These are phyloP conservation scores for Akanthomyces dipterigenus DNA, from an alignment of 2,329 filamentous ascomycete genomes.

Conservation along the genomic window DNA sequence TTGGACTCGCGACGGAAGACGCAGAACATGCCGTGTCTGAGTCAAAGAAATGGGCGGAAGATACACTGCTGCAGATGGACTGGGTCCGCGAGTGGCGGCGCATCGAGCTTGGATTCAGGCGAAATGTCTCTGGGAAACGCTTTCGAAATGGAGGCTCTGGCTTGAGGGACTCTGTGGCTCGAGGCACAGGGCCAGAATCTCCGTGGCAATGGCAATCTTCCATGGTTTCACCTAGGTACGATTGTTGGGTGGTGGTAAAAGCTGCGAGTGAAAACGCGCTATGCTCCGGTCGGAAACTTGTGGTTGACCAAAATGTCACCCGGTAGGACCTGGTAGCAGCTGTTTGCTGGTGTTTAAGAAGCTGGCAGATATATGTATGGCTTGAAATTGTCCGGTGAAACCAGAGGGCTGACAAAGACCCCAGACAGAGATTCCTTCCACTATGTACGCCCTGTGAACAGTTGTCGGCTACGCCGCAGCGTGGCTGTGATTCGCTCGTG, in stretches of 20 bases:
- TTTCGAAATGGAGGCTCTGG: background rate
- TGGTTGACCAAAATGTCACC: background rate
- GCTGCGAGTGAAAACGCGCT: background rate
- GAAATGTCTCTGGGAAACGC: slow-evolving; percentile 22
- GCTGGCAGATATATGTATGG: background rate
- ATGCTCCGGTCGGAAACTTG: background rate
- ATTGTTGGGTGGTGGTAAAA: background rate
- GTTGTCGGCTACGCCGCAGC: background rate
- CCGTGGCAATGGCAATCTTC: background rate
- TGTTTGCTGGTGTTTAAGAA: background rate
- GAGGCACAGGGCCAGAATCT: background rate
- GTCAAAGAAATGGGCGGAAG: slow-evolving; percentile 30
- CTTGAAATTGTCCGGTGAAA: background rate
- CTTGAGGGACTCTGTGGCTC: background rate
- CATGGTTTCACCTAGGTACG: background rate
- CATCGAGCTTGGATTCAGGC: slow-evolving; percentile 23
- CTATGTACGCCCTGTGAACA: background rate
- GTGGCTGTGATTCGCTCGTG: slow-evolving; percentile 23
- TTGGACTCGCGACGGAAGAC: slow-evolving; percentile 29
- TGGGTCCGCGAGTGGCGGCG: slow-evolving; percentile 16
- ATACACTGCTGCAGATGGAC: slow-evolving; percentile 25
- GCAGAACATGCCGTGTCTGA: slow-evolving; percentile 32
- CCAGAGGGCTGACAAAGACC: background rate
- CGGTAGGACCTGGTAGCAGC: background rate
- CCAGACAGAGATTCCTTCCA: background rate